These are phyloP conservation scores for Cerrena zonata DNA, from an alignment of 1,284 basidiomycete genomes.

Conservation along the genomic window DNA sequence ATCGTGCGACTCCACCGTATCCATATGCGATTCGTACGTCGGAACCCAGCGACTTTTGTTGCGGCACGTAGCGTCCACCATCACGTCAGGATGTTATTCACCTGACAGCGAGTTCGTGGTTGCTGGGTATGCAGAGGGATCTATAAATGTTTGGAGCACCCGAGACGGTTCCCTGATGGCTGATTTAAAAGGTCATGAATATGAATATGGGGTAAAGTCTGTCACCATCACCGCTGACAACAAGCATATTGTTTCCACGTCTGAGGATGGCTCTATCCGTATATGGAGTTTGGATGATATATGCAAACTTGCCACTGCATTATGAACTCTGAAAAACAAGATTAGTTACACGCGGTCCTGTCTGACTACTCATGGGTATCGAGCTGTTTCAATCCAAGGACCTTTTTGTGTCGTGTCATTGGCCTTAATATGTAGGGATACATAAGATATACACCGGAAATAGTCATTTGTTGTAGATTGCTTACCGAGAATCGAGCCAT, in stretches of 20 bases:
- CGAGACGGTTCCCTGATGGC: not conserved
- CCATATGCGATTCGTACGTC: slow-evolving; percentile 8
- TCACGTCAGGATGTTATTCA: slow-evolving; percentile 9
- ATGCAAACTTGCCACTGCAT: not conserved
- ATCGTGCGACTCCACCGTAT: slow-evolving; percentile 10
- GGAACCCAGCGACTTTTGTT: slow-evolving; percentile 1
- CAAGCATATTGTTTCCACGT: slow-evolving; percentile 27
- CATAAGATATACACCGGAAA: no score
- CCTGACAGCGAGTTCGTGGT: slow-evolving; percentile 8
- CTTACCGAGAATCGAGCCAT: no score
- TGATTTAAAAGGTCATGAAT: slow-evolving; percentile 12
- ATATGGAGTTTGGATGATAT: slow-evolving; percentile 5
- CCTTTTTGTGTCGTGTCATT: no score
- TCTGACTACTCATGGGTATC: no score
- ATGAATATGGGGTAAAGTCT: slow-evolving; percentile 23
- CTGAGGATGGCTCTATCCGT: slow-evolving; percentile 29
- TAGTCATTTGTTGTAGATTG: no score
- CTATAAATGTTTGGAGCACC: slow-evolving; percentile 7
- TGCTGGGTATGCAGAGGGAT: slow-evolving; percentile 6
- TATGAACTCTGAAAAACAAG: no score
- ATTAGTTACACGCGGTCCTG: no score
- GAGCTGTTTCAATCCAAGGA: no score
- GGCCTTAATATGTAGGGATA: no score
- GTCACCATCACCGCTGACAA: slow-evolving; percentile 29
- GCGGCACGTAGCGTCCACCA: slow-evolving; percentile 5